A percentile compares a stretch with the other conserved stretches of the same genome.
phyloP scores from a whole-genome alignment of 2,329 filamentous ascomycete species.

The Curvularia spicifera region DNA sequence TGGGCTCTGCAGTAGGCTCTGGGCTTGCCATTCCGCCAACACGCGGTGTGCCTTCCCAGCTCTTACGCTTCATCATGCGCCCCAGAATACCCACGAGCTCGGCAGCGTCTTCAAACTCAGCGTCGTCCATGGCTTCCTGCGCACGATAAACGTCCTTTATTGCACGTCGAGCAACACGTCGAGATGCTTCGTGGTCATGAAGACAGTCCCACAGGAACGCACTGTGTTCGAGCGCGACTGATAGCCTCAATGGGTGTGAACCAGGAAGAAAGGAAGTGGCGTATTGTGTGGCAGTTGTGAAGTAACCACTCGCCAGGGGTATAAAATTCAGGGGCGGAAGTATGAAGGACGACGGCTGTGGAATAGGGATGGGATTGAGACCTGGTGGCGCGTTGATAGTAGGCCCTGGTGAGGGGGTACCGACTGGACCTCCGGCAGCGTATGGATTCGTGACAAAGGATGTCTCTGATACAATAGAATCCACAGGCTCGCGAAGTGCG shows the following conservation, averaged over 20 bases:
- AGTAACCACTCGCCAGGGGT: conserved; percentile 79
- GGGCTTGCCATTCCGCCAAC: conserved; percentile 42
- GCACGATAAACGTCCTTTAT: conserved; percentile 92
- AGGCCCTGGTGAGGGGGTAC: conserved; percentile 52
- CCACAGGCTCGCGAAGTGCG: conserved; percentile 56
- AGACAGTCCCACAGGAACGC: conserved; percentile 94
- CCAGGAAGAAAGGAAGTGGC: conserved; percentile 81
- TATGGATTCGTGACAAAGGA: conserved; percentile 61
- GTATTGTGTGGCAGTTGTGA: conserved; percentile 75
- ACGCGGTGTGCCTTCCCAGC: conserved; percentile 48
- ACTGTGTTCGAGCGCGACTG: conserved; percentile 88
- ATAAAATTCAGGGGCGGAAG: conserved; percentile 82
- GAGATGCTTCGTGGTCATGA: conserved; percentile 77
- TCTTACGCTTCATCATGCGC: conserved; percentile 79
- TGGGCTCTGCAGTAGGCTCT: conserved; percentile 30
- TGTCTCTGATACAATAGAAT: conserved; percentile 57
- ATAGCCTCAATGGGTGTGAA: conserved; percentile 86
- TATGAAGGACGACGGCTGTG: conserved; percentile 71
- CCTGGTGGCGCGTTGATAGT: conserved; percentile 54
- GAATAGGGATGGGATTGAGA: conserved; percentile 50
- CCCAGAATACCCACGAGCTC: conserved; percentile 85
- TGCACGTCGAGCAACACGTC: conserved; percentile 78
- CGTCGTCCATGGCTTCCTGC: conserved; percentile 90
- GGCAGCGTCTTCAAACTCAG: conserved; percentile 91
- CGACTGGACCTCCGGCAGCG: conserved; percentile 48